A percentile compares a stretch with the other conserved stretches of the same genome.
Conservation (phyloP, 805 yeast species). For the Tetrapisispora nanseiensis region DNA sequence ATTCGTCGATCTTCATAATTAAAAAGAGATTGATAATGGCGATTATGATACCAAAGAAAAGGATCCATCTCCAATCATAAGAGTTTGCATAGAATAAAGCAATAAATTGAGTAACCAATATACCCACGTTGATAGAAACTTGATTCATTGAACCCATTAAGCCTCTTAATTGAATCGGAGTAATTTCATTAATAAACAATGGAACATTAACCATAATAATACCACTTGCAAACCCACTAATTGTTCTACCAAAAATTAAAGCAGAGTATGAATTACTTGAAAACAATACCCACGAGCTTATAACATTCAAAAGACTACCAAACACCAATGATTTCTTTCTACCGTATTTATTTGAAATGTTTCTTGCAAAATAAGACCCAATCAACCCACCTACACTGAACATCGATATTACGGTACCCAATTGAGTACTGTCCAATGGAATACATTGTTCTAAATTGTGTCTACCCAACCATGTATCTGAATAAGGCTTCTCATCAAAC, state of each 20-base stretch:
- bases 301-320: slow-evolving; percentile 41
- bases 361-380: slow-evolving; percentile 63
- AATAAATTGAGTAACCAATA: slow-evolving; percentile 63
- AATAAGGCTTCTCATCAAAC: slow-evolving; percentile 12
- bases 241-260: slow-evolving; percentile 58
- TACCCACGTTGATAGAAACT: slow-evolving; percentile 77
- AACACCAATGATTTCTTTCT: slow-evolving; percentile 43
- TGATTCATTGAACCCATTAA: slow-evolving; percentile 85
- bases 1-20: slow-evolving; percentile 47
- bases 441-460: slow-evolving; percentile 45
- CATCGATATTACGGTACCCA: slow-evolving; percentile 68
- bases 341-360: slow-evolving; percentile 56
- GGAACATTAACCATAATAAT: slow-evolving; percentile 79
- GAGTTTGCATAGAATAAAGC: slow-evolving; percentile 62
- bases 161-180: slow-evolving; percentile 64
- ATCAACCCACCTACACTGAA: slow-evolving; percentile 78
- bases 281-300: slow-evolving; percentile 59
- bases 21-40: slow-evolving; percentile 41
- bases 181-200: slow-evolving; percentile 65
- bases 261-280: slow-evolving; percentile 33
- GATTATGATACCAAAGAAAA: slow-evolving; percentile 50
- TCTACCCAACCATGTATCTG: slow-evolving; percentile 12
- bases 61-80: slow-evolving; percentile 61
- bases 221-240: slow-evolving; percentile 85
- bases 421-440: slow-evolving; percentile 42